Evolutionary conservation across 2,329 filamentous ascomycete species (phyloP).

Genomic region (Apiospora malaysiana): DNA sequence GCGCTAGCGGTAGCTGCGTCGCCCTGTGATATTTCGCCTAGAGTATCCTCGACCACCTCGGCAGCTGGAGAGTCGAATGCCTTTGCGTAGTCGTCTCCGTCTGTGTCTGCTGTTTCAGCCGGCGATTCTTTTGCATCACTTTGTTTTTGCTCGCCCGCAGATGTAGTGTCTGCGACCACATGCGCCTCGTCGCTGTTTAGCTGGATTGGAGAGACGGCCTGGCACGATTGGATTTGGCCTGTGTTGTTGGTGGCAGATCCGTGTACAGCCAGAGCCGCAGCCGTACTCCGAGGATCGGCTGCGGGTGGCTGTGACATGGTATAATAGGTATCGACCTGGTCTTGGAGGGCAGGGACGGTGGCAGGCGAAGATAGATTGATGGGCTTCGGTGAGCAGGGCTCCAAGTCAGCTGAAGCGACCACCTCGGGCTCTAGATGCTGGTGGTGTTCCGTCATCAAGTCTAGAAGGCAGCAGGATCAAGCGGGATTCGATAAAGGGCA

Average conservation of each 20-base stretch:
- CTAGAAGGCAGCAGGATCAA: background rate
- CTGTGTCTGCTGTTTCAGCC: conserved; percentile 32
- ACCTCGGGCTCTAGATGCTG: conserved; percentile 43
- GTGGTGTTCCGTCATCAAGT: conserved; percentile 53
- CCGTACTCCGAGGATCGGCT: conserved; percentile 32
- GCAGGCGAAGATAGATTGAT: conserved; percentile 53
- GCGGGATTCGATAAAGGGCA: background rate
- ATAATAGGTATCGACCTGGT: conserved; percentile 57
- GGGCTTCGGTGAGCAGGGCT: conserved; percentile 56
- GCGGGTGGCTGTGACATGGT: conserved; percentile 44
- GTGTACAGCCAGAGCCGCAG: conserved; percentile 23
- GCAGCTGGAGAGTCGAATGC: conserved; percentile 55
- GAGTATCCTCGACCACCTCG: conserved; percentile 40
- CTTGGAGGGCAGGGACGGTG: conserved; percentile 56
- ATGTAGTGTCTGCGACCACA: background rate
- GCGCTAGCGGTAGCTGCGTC: conserved; percentile 29
- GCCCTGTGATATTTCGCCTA: conserved; percentile 52
- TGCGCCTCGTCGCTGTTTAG: conserved; percentile 34
- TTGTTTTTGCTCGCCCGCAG: background rate
- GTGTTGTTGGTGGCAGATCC: conserved; percentile 21
- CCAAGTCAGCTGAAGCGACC: conserved; percentile 59
- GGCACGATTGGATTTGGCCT: background rate
- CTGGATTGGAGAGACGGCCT: conserved; percentile 12
- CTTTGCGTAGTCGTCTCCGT: conserved; percentile 57
- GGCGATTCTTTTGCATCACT: background rate